Percentiles rank a stretch among this genome's conserved stretches.
Evolutionary conservation across 257 asterid species (phyloP).

Genomic region (Primulina huaijiensis): DNA sequence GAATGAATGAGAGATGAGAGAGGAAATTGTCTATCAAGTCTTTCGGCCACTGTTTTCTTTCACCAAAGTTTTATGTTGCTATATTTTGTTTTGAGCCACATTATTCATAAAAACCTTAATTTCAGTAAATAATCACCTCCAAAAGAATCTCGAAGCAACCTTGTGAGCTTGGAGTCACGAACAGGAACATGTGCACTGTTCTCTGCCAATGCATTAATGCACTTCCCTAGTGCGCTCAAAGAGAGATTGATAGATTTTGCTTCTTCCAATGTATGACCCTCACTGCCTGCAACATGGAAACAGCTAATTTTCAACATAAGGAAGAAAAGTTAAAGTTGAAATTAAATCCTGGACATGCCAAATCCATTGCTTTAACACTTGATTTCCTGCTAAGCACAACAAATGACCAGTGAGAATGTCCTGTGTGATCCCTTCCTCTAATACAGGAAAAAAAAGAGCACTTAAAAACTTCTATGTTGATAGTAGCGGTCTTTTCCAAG

Average conservation of each 20-base stretch:
- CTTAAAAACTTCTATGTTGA: neutral
- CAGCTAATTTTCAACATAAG: conserved; percentile 16
- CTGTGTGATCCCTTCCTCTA: neutral
- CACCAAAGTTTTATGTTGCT: neutral
- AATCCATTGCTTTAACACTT: conserved; percentile 7
- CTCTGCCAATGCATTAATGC: conserved; percentile 94
- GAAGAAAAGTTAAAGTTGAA: conserved; percentile 3
- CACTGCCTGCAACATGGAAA: conserved; percentile 64
- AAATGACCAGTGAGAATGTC: conserved; percentile 13
- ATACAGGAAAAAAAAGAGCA: neutral
- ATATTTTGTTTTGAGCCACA: conserved; percentile 4
- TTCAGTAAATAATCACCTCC: conserved; percentile 58
- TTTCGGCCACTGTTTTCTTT: conserved; percentile 10
- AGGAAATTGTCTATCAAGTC: conserved; percentile 9
- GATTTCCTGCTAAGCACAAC: conserved; percentile 1
- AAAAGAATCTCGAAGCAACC: conserved; percentile 90
- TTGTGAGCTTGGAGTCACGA: conserved; percentile 89
- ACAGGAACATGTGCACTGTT: conserved; percentile 89
- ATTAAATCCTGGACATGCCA: conserved; percentile 18
- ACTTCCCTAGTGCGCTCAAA: conserved; percentile 83
- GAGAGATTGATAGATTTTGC: conserved; percentile 91
- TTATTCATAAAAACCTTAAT: conserved; percentile 1
- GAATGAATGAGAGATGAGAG: neutral
- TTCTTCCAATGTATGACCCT: conserved; percentile 77
- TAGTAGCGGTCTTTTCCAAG: neutral